Evolutionary conservation across 148 eudicot genomes (phyloP).

Genomic region (Camellia granthamiana): DNA sequence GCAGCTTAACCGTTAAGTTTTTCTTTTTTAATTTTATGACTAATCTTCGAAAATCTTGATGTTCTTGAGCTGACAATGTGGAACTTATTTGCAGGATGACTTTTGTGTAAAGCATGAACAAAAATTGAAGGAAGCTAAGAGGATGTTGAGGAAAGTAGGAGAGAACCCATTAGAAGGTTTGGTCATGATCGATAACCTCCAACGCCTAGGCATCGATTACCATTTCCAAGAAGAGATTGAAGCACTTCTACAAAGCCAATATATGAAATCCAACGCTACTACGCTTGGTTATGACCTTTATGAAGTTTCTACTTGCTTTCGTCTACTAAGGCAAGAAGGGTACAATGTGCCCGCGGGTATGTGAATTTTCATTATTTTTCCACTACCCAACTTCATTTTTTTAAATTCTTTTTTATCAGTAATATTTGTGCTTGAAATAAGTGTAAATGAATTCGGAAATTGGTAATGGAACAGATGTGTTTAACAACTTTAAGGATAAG

Average conservation of each 20-base stretch:
- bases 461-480: constrained; percentile 32
- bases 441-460: too few relatives aligned
- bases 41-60: neutral
- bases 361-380: neutral
- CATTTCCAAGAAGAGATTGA: constrained; percentile 26
- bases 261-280: neutral
- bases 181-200: constrained; percentile 26
- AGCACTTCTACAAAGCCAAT: constrained; percentile 10
- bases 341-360: constrained; percentile 43
- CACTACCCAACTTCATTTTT: too few relatives aligned
- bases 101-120: neutral
- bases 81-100: constrained; percentile 1
- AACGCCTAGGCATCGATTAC: constrained; percentile 35
- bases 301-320: constrained; percentile 41
- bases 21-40: neutral
- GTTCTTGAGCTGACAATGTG: neutral
- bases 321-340: constrained; percentile 50
- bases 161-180: constrained; percentile 19
- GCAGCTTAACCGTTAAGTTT: neutral
- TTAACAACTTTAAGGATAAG: constrained; percentile 37
- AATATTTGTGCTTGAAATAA: too few relatives aligned
- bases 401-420: too few relatives aligned
- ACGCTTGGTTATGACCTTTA: constrained; percentile 22
- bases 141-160: constrained; percentile 1
- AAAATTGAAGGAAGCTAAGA: constrained; percentile 6